Evolutionary conservation across 2,329 filamentous ascomycete species (phyloP).

Genomic region (Pleoardoris graminearum): DNA sequence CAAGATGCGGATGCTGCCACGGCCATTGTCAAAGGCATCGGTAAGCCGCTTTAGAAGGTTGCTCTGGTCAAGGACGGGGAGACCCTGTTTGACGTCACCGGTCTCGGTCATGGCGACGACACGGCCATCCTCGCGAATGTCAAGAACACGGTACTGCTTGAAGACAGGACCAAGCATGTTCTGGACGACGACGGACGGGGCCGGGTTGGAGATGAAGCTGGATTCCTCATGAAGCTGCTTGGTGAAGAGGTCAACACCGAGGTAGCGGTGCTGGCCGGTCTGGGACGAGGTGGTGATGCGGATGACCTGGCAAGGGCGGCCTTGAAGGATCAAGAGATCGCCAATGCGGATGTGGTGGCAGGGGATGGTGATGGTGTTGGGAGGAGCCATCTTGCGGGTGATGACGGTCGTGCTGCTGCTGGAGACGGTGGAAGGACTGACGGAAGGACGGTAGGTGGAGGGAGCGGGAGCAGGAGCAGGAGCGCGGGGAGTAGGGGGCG

Average conservation of each 20-base stretch:
- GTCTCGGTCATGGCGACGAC: slow-evolving; percentile 98
- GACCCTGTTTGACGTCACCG: slow-evolving; percentile 94
- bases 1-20: slow-evolving; percentile 90
- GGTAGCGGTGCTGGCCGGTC: slow-evolving; percentile 99
- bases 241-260: slow-evolving; percentile 99
- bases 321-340: slow-evolving; percentile 98
- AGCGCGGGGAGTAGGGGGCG: slow-evolving; percentile 39
- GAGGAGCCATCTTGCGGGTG: slow-evolving; percentile 54
- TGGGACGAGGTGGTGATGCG: slow-evolving; percentile 97
- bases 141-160: slow-evolving; percentile 99
- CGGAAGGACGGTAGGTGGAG: slow-evolving; percentile 18
- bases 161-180: slow-evolving; percentile 99
- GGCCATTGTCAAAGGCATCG: slow-evolving; percentile 85
- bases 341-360: slow-evolving; percentile 99
- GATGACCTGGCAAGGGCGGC: slow-evolving; percentile 99
- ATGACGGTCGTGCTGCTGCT: slow-evolving; percentile 21
- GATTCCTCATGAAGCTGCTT: slow-evolving; percentile 99
- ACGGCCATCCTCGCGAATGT: slow-evolving; percentile 81
- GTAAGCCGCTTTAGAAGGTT: slow-evolving; percentile 79
- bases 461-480: slow-evolving; percentile 86
- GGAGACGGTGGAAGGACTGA: slow-evolving; percentile 25
- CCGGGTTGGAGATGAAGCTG: slow-evolving; percentile 95
- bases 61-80: slow-evolving; percentile 94
- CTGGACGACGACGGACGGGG: slow-evolving; percentile 95
- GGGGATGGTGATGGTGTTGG: slow-evolving; percentile 95